Evolutionary conservation across 2,329 filamentous ascomycete genomes (phyloP), one percentile per base, ranked within the genome.

Genomic region (Aspergillus carbonarius): DNA sequence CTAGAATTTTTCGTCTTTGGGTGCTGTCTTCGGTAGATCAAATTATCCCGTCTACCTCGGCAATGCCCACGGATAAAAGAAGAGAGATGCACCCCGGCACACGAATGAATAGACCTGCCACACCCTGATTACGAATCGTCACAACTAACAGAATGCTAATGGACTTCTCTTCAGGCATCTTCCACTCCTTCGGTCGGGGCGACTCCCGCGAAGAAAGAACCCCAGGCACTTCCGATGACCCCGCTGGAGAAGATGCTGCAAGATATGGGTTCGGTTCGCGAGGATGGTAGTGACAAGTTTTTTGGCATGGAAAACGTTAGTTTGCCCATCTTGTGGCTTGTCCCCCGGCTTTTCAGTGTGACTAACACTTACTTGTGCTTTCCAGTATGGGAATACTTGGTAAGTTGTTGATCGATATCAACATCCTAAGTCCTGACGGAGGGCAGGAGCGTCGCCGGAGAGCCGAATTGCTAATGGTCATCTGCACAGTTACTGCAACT

Each of bases 291-390:
- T 73, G 95, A 98, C 80, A 96, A 96, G 80, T 99, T 96, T 80
- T 98, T 96, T 78, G 95, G 95, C 15, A 89, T 98, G 74, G 95
- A 99, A 78, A 99, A 99, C 79, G 93, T 98, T 83, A 78, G 91
- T 82, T 56, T 23, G 42, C 42, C 27, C 39, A 12, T 32, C 23
- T 27, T 17, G 23, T 32, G n/a, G 35, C n/a, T 35, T 37, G 39
- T n/a, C 25, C 20, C 20, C 30, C 5, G 17, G 17, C 20, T n/a
- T 17, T 9, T 37, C 17, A 10, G 18, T 20, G 32, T 55, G 46
- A 48, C 70, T 69, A 59, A 72, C 61, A 17, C 52, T n/a, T 34
- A 34, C 40, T 59, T 54, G 39, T 48, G 35, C 58, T 55, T 48
- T 57, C 50, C 76, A 97, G 92, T 97, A 96, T 79, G 93, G 93